These are phyloP conservation scores for Larix kaempferi DNA, from an alignment of 75 land plant genomes.

Conservation along the genomic window DNA sequence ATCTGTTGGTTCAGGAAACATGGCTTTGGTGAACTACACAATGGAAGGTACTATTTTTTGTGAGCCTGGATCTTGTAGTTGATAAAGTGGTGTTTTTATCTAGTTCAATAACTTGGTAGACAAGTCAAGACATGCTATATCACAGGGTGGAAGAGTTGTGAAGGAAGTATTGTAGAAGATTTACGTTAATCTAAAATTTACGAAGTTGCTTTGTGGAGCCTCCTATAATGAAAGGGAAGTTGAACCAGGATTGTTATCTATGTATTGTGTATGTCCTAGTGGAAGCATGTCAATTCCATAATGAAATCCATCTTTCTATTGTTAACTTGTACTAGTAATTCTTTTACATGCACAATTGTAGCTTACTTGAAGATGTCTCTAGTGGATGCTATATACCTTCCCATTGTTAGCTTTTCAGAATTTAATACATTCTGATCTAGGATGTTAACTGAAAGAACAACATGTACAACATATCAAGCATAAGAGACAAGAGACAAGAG, in stretches of 20 bases:
- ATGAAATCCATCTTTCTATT: not conserved
- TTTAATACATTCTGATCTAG: too few species aligned
- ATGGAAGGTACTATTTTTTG: slow-evolving; percentile 56
- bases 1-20: slow-evolving; percentile 35
- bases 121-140: not conserved
- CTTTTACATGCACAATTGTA: slow-evolving; percentile 65
- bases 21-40: slow-evolving; percentile 62
- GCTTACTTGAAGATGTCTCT: slow-evolving; percentile 69
- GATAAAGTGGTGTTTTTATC: not conserved
- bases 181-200: not conserved
- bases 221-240: not conserved
- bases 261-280: not conserved
- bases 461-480: too few species aligned
- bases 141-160: not conserved
- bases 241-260: not conserved
- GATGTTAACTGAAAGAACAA: too few species aligned
- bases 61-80: not conserved
- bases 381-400: slow-evolving; percentile 87
- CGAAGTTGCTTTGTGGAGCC: not conserved
- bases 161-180: not conserved
- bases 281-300: not conserved
- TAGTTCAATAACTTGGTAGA: not conserved
- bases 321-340: not conserved
- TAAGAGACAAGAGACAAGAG: too few species aligned
- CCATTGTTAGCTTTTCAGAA: too few species aligned